Evolutionary conservation across 2,329 filamentous ascomycete species (phyloP).

Genomic region (Sclerotinia sclerotiorum): DNA sequence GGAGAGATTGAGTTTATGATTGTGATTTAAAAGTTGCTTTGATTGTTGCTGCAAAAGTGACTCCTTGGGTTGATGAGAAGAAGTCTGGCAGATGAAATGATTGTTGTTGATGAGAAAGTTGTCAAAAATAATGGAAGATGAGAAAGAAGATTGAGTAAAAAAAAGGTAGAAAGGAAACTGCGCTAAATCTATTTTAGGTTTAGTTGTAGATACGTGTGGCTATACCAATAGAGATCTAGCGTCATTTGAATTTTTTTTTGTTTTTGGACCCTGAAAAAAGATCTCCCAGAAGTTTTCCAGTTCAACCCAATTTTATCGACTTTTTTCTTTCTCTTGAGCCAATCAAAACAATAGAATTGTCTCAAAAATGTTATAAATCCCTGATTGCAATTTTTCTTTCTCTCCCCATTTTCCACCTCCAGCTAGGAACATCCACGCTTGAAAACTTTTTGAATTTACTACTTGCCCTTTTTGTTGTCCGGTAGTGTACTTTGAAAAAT

Average conservation of each 20-base stretch:
- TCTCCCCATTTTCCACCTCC: not conserved
- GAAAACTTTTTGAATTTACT: not conserved
- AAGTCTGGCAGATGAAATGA: conserved; percentile 26
- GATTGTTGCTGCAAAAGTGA: conserved; percentile 24
- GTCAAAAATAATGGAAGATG: conserved; percentile 18
- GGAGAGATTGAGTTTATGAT: conserved; percentile 22
- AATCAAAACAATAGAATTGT: conserved; percentile 13
- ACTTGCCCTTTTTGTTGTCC: not conserved
- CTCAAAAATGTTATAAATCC: conserved; percentile 13
- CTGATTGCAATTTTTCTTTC: conserved; percentile 14
- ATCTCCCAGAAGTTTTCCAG: not conserved
- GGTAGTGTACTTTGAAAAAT: not conserved
- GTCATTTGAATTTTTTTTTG: not conserved
- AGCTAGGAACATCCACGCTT: not conserved
- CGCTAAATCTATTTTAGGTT: not conserved
- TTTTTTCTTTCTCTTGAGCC: not conserved
- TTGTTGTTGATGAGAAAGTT: conserved; percentile 27
- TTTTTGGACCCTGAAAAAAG: conserved; percentile 10
- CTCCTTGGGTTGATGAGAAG: conserved; percentile 32
- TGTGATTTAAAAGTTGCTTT: conserved; percentile 23
- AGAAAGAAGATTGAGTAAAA: conserved; percentile 29
- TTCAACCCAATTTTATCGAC: not conserved
- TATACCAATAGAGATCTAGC: conserved; percentile 6
- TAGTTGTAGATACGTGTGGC: not conserved
- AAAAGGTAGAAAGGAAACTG: conserved; percentile 19